Conservation (phyloP, 2,329 filamentous ascomycete species). For the Elsinoe fawcettii region DNA sequence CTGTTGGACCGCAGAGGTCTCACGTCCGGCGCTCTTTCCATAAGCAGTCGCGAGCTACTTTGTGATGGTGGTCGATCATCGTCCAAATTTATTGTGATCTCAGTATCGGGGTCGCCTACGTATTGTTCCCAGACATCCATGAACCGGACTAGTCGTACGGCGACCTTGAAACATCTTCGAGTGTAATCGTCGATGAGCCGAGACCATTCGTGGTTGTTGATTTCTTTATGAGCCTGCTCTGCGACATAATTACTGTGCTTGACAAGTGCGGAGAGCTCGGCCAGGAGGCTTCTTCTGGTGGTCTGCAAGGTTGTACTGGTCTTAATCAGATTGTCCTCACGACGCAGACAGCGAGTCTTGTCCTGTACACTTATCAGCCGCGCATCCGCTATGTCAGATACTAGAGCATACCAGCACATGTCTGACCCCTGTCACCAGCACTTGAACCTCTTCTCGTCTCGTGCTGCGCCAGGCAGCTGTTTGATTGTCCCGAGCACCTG, state of each 20-base stretch:
- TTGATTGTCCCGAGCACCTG: constrained; percentile 59
- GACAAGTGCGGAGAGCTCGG: constrained; percentile 81
- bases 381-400: constrained; percentile 20
- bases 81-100: neutral
- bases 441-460: constrained; percentile 89
- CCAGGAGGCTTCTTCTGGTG: constrained; percentile 77
- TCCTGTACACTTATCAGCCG: constrained; percentile 49
- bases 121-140: constrained; percentile 68
- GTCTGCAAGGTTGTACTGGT: constrained; percentile 67
- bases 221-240: constrained; percentile 54
- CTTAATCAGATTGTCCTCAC: constrained; percentile 69
- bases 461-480: constrained; percentile 72
- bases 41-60: neutral
- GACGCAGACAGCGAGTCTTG: constrained; percentile 75
- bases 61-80: constrained; percentile 7
- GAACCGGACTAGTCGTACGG: constrained; percentile 84
- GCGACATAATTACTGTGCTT: constrained; percentile 82
- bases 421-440: constrained; percentile 85
- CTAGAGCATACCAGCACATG: constrained; percentile 65
- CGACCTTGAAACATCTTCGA: constrained; percentile 84
- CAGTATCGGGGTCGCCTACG: neutral
- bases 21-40: neutral
- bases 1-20: neutral
- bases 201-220: constrained; percentile 54
- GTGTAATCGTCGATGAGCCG: constrained; percentile 88